A percentile compares a stretch with the other conserved stretches of the same genome.
Conservation (phyloP, 768 basidiomycete species). For the Naganishia vaughanmartiniae region DNA sequence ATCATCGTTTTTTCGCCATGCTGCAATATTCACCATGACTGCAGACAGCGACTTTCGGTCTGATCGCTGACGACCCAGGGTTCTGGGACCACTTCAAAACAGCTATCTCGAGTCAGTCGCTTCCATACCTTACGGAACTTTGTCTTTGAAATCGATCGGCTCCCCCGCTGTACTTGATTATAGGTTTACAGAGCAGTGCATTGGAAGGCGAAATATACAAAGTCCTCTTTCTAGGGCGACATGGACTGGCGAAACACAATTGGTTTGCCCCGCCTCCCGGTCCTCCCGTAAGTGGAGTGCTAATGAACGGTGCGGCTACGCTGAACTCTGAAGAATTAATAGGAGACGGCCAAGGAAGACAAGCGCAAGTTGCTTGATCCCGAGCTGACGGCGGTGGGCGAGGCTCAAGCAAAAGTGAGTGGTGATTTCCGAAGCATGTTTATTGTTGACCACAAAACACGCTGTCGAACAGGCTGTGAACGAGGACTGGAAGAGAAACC, state of each 20-base stretch:
- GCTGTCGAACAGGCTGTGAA: conserved; percentile 21
- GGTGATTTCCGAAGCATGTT: background rate
- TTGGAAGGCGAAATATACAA: conserved; percentile 33
- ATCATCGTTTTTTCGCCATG: no score
- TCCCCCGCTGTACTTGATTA: background rate
- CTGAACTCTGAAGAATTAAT: background rate
- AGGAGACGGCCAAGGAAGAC: background rate
- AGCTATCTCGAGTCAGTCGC: background rate
- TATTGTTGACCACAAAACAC: no score
- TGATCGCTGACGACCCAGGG: background rate
- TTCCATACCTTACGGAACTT: background rate
- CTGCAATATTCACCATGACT: background rate
- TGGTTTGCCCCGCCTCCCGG: conserved; percentile 18
- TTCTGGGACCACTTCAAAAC: background rate
- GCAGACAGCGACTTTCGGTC: background rate
- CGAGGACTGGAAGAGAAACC: conserved; percentile 24
- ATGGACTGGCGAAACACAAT: conserved; percentile 50
- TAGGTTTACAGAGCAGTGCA: background rate
- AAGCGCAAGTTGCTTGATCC: conserved; percentile 39
- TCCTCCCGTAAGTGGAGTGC: background rate
- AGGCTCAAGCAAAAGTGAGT: conserved; percentile 37
- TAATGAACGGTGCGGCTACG: background rate
- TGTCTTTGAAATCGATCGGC: background rate
- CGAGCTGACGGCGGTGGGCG: conserved; percentile 42
- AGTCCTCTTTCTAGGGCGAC: conserved; percentile 47